Base-by-base conservation (phyloP, 1,284 basidiomycete genomes). In the Termitomyces sp. region DNA sequence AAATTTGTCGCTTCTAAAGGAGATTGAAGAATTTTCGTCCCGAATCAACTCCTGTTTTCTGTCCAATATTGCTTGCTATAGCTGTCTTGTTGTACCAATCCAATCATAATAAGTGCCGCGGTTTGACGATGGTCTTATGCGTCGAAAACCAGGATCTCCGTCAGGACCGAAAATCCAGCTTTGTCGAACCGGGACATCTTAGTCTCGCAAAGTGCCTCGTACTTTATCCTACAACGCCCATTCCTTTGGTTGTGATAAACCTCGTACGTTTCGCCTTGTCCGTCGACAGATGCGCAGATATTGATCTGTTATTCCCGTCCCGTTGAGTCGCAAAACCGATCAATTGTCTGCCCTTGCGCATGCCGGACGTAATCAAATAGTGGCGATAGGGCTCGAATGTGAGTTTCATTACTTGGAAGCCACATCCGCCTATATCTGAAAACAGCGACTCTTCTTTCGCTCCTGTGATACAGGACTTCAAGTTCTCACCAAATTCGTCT, bases 1-100 rank as follows among this genome's bases (percentile, higher is more conserved):
- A 86, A 79, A 64, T 81, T 72, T 60, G 57, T 71, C 40, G 53
- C 59, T 39, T 57, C 63, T 33, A 40, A 57, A 33, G 54, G 38
- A 19, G 49, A 21, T 16, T 57, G 50, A 57, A 28, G 16, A 31
- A 50, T 14, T 21, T 45, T 49, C n/a, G 18, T 39, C 49, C 43
- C 16, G 16, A 33, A 26, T 38, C 30, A 46, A 21, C 38, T 14
- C 39, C 35, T 40, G 30, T 47, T 35, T 35, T 34, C 26, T 33
- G 45, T 42, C n/a, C 46, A 42, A 46, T 52, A 19, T 8, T 16
- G 42, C 42, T 45, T 45, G 34, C 35, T n/a, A 40, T 33, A 35
- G 34, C 24, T 35, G 21, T 37, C 21, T 34, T 35, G n/a, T 26
- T 35, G n/a, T n/a, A 46, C 45, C 24, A 11, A 5, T 14, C 18